phyloP scores from a whole-genome alignment of 495 filamentous ascomycete genomes.

The Trichoderma asperelloides region DNA sequence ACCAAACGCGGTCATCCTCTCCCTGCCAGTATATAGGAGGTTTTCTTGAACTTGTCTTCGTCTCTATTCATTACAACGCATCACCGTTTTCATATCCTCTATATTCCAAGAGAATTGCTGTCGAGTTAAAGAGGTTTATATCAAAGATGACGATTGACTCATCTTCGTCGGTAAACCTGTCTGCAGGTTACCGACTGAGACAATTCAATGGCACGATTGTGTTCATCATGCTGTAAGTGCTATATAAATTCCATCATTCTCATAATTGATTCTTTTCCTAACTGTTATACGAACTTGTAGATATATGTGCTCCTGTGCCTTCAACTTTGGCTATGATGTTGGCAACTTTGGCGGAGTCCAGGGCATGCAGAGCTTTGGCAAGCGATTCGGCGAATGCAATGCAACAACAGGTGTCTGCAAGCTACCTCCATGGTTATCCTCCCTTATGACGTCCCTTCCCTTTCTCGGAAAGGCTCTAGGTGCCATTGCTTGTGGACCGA shows the following conservation, averaged over 20 bases:
- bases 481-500: slow-evolving; percentile 12
- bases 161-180: slow-evolving; percentile 1
- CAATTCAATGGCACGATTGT: slow-evolving; percentile 15
- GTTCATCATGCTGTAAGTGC: slow-evolving; percentile 15
- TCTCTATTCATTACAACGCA: neutral
- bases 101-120: neutral
- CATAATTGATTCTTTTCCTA: neutral
- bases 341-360: slow-evolving; percentile 17
- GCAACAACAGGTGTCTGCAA: slow-evolving; percentile 11
- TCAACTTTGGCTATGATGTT: slow-evolving; percentile 18
- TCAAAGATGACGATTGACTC: neutral
- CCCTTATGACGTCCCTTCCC: slow-evolving; percentile 16
- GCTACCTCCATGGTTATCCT: slow-evolving; percentile 16
- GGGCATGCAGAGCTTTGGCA: slow-evolving; percentile 14
- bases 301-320: slow-evolving; percentile 14
- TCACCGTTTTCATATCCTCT: neutral
- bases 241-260: neutral
- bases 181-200: slow-evolving; percentile 11
- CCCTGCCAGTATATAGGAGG: neutral
- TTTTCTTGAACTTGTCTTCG: neutral
- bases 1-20: neutral
- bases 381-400: slow-evolving; percentile 14
- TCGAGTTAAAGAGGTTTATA: neutral
- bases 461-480: slow-evolving; percentile 17
- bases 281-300: neutral